Conservation (phyloP, 805 yeast species). For the Yarrowia sp. region DNA sequence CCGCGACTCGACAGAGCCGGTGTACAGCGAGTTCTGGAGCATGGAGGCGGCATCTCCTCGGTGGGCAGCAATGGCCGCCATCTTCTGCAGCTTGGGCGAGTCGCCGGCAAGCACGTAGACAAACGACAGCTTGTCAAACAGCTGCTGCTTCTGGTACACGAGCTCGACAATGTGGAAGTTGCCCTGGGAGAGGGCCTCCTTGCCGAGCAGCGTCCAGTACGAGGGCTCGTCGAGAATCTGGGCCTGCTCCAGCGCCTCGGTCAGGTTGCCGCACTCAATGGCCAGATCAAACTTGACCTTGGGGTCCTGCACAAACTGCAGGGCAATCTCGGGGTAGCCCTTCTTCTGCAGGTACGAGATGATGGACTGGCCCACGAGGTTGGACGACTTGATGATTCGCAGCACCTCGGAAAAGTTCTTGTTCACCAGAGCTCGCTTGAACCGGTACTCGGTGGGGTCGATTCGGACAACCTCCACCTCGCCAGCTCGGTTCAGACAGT, state of each 20-base stretch:
- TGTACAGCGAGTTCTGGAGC: slow-evolving; percentile 81
- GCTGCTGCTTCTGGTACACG: slow-evolving; percentile 84
- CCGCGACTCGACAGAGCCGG: slow-evolving; percentile 76
- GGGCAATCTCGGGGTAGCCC: slow-evolving; percentile 97
- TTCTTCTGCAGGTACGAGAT: slow-evolving; percentile 92
- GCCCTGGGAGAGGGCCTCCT: slow-evolving; percentile 90
- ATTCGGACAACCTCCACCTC: slow-evolving; percentile 77
- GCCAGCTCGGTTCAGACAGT: slow-evolving; percentile 84
- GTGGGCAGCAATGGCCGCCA: slow-evolving; percentile 88
- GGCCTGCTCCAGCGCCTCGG: slow-evolving; percentile 89
- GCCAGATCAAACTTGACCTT: slow-evolving; percentile 96
- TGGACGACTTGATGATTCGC: slow-evolving; percentile 84
- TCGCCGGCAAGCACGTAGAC: slow-evolving; percentile 88
- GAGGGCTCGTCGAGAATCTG: slow-evolving; percentile 68
- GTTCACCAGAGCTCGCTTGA: slow-evolving; percentile 89
- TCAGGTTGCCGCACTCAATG: slow-evolving; percentile 87
- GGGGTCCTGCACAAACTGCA: slow-evolving; percentile 95
- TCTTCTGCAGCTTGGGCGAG: slow-evolving; percentile 70
- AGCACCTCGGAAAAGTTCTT: slow-evolving; percentile 91
- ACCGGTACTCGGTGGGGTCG: slow-evolving; percentile 97
- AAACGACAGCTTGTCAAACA: slow-evolving; percentile 89
- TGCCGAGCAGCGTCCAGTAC: slow-evolving; percentile 82
- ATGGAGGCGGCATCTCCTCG: slow-evolving; percentile 82
- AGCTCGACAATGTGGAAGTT: slow-evolving; percentile 83
- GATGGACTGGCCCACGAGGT: slow-evolving; percentile 95